Conservation (phyloP, 305 asterid genomes). For the Fraxinus latifolia region DNA sequence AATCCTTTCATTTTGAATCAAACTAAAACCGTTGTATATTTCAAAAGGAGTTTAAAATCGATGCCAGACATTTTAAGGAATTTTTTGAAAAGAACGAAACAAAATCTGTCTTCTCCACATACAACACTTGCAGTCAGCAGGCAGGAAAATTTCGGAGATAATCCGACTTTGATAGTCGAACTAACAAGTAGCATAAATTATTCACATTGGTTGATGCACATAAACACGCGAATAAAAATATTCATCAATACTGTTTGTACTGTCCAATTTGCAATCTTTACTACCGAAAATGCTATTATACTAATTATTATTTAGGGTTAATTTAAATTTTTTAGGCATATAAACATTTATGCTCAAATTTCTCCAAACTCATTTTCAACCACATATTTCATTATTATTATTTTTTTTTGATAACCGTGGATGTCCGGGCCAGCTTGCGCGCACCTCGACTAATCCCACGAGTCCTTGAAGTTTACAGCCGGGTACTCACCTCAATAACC, state of each 20-base stretch:
- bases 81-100: background rate
- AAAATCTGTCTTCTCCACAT: background rate
- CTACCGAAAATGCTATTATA: background rate
- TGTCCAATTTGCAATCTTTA: background rate
- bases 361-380: background rate
- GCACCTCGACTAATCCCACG: too few species aligned
- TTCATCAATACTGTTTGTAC: background rate
- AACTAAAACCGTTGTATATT: background rate
- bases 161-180: background rate
- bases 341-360: background rate
- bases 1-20: background rate
- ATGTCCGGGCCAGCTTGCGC: too few species aligned
- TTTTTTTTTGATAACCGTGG: too few species aligned
- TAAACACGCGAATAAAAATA: background rate
- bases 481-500: too few species aligned
- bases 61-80: background rate
- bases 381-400: too few species aligned
- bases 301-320: background rate
- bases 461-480: too few species aligned
- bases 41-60: background rate
- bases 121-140: background rate
- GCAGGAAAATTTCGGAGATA: background rate
- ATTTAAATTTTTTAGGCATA: background rate
- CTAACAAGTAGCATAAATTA: background rate
- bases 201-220: background rate